Percentiles rank a stretch among this genome's conserved stretches.
Evolutionary conservation across 2,329 filamentous ascomycete species (phyloP).

Genomic region (Fusarium falciforme): DNA sequence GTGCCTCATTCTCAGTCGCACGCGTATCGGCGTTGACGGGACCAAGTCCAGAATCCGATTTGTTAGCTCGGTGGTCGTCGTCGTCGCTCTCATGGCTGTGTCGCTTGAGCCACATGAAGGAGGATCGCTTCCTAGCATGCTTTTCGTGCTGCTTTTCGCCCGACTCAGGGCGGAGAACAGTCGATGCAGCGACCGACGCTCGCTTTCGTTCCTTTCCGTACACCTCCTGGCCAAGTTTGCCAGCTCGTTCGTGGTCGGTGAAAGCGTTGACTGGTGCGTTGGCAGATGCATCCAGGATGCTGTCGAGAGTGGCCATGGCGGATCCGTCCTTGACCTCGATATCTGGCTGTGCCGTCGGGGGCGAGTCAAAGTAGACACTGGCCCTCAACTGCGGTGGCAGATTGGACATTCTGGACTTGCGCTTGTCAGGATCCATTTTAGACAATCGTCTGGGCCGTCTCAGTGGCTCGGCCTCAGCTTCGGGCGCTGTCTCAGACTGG

Average conservation of each 20-base stretch:
- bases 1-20: slow-evolving; percentile 33
- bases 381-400: slow-evolving; percentile 88
- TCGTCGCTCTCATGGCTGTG: slow-evolving; percentile 48
- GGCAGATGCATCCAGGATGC: slow-evolving; percentile 89
- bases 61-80: slow-evolving; percentile 31
- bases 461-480: slow-evolving; percentile 40
- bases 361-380: slow-evolving; percentile 88
- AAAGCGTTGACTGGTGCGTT: slow-evolving; percentile 91
- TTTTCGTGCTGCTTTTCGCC: slow-evolving; percentile 41
- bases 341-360: slow-evolving; percentile 59
- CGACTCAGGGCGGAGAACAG: slow-evolving; percentile 38
- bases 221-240: slow-evolving; percentile 78
- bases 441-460: slow-evolving; percentile 51
- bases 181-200: slow-evolving; percentile 48
- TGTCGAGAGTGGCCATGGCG: slow-evolving; percentile 88
- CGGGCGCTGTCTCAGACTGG: slow-evolving; percentile 31
- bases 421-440: slow-evolving; percentile 46
- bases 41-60: slow-evolving; percentile 40
- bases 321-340: slow-evolving; percentile 79
- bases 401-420: slow-evolving; percentile 51
- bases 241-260: slow-evolving; percentile 87
- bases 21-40: slow-evolving; percentile 43
- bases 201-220: slow-evolving; percentile 73
- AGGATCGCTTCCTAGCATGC: slow-evolving; percentile 58
- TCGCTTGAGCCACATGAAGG: slow-evolving; percentile 61